Evolutionary conservation across 257 asterid genomes (phyloP), one percentile per base, ranked within the genome.

Genomic region (Solanum dulcamara): DNA sequence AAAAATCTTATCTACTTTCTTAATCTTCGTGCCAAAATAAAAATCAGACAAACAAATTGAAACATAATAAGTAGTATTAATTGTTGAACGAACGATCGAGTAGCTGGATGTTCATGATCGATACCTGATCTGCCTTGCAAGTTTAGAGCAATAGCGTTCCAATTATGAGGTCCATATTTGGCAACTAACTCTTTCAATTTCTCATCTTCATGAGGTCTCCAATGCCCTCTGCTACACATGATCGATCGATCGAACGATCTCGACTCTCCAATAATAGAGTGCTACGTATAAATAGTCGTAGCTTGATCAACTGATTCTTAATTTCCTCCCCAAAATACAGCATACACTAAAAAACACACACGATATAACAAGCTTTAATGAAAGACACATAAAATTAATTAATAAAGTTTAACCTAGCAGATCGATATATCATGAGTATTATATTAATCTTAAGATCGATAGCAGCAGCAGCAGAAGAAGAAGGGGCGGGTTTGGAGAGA

Each of bases 121-220:
- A 11, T 53, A 59, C 99, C 99, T 92, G 99, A 94, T 96, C 99
- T 92, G 53, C 94, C 99, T 22, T 92, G 95, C 15, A 96, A 91
- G 89, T 93, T 92, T 74, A 91, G 94, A 24, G 99, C 99, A 40
- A 96, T 94, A 92, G 96, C 94, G 89, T 96, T 96, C 98, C 99
- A 96, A 59, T 96, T 96, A 87, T 96, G 98, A 80, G 99, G 97
- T n/a, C 99, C 99, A 88, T 93, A 91, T 85, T 92, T 88, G 26
- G 90, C 98, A 15, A 96, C 99, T 81, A 96, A 84, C 81, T 90
- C 96, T 17, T 92, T 85, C 18, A 96, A 92, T 92, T 93, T 94
- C 88, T 93, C 98, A 81, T 96, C 99, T 87, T 96, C 98, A 10
- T 94, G 92, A 6, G 98, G 99, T 91, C 98, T 93, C 99, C 99